Evolutionary conservation across 768 basidiomycete species (phyloP).

Genomic region (Tricholoma sp.): DNA sequence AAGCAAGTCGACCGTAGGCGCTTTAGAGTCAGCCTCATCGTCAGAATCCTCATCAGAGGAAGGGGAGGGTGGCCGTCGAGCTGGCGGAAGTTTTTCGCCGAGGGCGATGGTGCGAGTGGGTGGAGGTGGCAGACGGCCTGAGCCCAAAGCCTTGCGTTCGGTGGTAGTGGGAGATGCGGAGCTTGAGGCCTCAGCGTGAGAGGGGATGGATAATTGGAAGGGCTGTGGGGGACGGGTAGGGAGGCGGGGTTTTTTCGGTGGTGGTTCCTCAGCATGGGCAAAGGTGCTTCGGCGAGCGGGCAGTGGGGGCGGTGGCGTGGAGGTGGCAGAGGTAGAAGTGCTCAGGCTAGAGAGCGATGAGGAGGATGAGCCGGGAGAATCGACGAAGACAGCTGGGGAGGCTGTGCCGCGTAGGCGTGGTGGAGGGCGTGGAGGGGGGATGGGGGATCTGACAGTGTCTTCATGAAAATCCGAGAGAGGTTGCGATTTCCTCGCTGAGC

Average conservation of each 20-base stretch:
- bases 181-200: constrained; percentile 7
- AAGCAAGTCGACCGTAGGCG: constrained; percentile 43
- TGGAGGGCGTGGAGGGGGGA: constrained; percentile 26
- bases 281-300: constrained; percentile 37
- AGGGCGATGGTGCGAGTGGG: constrained; percentile 69
- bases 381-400: constrained; percentile 7
- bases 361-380: constrained; percentile 13
- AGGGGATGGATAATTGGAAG: constrained; percentile 8
- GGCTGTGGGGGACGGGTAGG: constrained; percentile 21
- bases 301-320: constrained; percentile 29
- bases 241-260: constrained; percentile 19
- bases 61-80: constrained; percentile 41
- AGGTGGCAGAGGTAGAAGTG: constrained; percentile 11
- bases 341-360: constrained; percentile 9
- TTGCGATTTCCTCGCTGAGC: constrained; percentile 10
- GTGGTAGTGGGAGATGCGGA: constrained; percentile 16
- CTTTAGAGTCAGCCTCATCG: constrained; percentile 53
- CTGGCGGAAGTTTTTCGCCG: constrained; percentile 66
- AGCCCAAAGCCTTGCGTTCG: constrained; percentile 37
- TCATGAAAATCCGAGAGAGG: background rate
- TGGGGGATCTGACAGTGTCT: constrained; percentile 5
- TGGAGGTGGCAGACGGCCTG: constrained; percentile 56
- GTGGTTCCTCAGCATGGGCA: constrained; percentile 13
- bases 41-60: constrained; percentile 51
- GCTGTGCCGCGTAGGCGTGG: constrained; percentile 25